Evolutionary conservation across 1,284 basidiomycete species (phyloP), one percentile per base, ranked within the genome.

Genomic region (Clitocybe nebularis): DNA sequence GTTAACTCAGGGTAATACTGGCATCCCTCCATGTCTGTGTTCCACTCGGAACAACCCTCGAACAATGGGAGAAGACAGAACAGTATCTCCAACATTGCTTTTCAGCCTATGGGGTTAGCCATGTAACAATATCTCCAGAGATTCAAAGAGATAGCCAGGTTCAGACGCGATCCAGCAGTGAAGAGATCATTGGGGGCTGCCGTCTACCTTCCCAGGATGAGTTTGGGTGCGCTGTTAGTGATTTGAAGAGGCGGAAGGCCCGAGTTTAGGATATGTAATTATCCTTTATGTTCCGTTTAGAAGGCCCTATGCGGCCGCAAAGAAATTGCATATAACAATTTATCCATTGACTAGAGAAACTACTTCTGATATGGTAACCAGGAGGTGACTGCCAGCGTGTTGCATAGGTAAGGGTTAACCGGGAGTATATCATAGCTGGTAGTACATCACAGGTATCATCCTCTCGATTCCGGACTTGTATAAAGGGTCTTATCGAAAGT

Each of bases 81-180:
- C 59, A 59, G 25, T 61, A 53, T 37, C 51, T 75, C 5, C 72
- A 71, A 43, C 67, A 71, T 39, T 74, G 71, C 52, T 72, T 73
- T 48, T 55, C 64, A 9, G 71, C 64, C 39, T 74, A 73, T 51
- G 72, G 72, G 2, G 66, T 74, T 24, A 64, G 53, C 39, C 72
- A 74, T 57, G 71, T 72, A 39, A 75, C 72, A 6, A 72, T 75
- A 39, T 70, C 69, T 5, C 71, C 71, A n/a, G 72, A 75, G 54
- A 59, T 69, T 23, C 55, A 59, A 5, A 55, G 61, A 24, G 62
- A 64, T 36, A 51, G 51, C 39, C 60, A 59, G 38, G 52, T 59
- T 6, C 49, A 56, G 39, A 60, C 59, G 9, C 44, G 56, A 19
- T 47, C 52, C 7, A 54, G 48, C 21, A 23, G 22, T 16, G 59